A percentile compares a stretch with the other conserved stretches of the same genome.
Evolutionary conservation across 495 filamentous ascomycete genomes (phyloP).

Genomic region (Neurospora sp.): DNA sequence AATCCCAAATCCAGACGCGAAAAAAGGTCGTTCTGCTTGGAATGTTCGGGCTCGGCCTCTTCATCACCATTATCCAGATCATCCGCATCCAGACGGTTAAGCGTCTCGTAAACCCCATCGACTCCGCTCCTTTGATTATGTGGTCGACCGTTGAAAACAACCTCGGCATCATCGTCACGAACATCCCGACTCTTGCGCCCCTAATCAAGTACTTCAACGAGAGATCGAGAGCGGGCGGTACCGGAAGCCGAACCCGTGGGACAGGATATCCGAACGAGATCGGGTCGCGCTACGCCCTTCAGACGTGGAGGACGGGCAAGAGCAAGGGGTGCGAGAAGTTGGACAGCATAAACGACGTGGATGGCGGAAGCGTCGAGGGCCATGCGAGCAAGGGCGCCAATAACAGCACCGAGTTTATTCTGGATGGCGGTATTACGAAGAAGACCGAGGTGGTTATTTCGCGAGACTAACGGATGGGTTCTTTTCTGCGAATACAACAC

Average conservation of each 20-base stretch:
- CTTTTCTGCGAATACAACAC: neutral
- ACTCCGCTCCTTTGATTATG: constrained; percentile 36
- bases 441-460: constrained; percentile 17
- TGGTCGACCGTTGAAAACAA: constrained; percentile 45
- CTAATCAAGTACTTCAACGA: constrained; percentile 34
- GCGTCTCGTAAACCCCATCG: constrained; percentile 31
- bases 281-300: constrained; percentile 14
- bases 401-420: constrained; percentile 13
- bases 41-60: constrained; percentile 42
- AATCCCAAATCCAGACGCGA: constrained; percentile 27
- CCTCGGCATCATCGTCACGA: constrained; percentile 41
- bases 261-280: constrained; percentile 38
- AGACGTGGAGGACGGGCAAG: constrained; percentile 9
- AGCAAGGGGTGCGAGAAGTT: constrained; percentile 9
- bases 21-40: constrained; percentile 34
- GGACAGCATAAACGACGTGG: constrained; percentile 13
- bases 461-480: neutral
- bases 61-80: constrained; percentile 45
- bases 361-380: constrained; percentile 12
- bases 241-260: constrained; percentile 15
- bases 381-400: constrained; percentile 7
- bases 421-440: constrained; percentile 16
- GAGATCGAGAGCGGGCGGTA: constrained; percentile 8
- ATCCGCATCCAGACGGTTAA: constrained; percentile 43
- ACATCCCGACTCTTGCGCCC: constrained; percentile 41